Evolutionary conservation across 352 stramenopile species (phyloP).

Genomic region (Pythium angustatum): DNA sequence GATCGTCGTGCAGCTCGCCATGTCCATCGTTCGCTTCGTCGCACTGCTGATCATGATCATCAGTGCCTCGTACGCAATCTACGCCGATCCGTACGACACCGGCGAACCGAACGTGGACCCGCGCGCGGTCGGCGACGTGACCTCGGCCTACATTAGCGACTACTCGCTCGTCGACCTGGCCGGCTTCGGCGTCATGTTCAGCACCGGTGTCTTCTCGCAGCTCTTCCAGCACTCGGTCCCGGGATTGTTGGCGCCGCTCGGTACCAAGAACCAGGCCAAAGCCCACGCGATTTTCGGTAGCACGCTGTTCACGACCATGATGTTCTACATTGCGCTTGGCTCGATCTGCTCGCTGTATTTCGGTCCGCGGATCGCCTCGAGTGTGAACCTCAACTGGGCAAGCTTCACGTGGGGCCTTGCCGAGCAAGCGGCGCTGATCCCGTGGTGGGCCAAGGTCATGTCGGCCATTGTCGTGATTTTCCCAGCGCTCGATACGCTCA

Average conservation of each 20-base stretch:
- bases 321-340: constrained; percentile 85
- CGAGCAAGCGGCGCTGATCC: constrained; percentile 41
- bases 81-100: constrained; percentile 62
- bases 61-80: constrained; percentile 77
- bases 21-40: constrained; percentile 88
- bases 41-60: constrained; percentile 88
- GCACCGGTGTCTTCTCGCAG: constrained; percentile 86
- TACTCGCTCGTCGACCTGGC: constrained; percentile 63
- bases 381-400: constrained; percentile 92
- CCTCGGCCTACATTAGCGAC: constrained; percentile 51
- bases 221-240: constrained; percentile 92
- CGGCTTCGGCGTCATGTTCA: constrained; percentile 91
- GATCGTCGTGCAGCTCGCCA: constrained; percentile 84
- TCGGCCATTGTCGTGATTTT: constrained; percentile 89
- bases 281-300: constrained; percentile 67
- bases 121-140: constrained; percentile 2
- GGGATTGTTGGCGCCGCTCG: constrained; percentile 75
- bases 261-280: constrained; percentile 56
- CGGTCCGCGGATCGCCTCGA: constrained; percentile 70
- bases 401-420: constrained; percentile 85
- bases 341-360: constrained; percentile 85
- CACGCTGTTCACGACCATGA: constrained; percentile 81
- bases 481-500: constrained; percentile 88
- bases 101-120: constrained; percentile 26
- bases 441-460: constrained; percentile 59